Evolutionary conservation across 2,329 filamentous ascomycete species (phyloP).

Genomic region (Talaromyces piceae): DNA sequence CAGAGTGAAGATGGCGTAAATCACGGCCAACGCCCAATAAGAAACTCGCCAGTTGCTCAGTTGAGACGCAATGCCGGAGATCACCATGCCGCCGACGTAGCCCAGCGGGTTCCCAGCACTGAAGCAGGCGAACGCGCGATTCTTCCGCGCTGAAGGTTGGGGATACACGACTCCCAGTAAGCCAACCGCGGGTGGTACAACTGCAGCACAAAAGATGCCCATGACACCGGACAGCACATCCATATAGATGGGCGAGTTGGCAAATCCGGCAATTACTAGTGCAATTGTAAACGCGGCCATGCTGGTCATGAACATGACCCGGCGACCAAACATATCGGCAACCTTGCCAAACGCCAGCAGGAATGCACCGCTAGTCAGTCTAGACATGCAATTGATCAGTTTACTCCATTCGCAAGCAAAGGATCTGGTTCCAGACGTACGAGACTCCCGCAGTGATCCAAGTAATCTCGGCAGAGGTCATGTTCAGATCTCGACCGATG

Average conservation of each 20-base stretch:
- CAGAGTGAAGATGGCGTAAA: slow-evolving; percentile 54
- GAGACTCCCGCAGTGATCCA: slow-evolving; percentile 60
- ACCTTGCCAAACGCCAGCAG: slow-evolving; percentile 60
- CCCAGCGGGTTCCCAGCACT: slow-evolving; percentile 51
- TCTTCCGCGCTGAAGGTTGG: slow-evolving; percentile 56
- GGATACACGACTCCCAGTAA: slow-evolving; percentile 58
- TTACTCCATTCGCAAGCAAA: neutral
- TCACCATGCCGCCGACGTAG: slow-evolving; percentile 51
- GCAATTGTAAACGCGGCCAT: slow-evolving; percentile 54
- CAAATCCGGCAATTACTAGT: slow-evolving; percentile 53
- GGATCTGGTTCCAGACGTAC: slow-evolving; percentile 24
- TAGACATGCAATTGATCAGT: slow-evolving; percentile 16
- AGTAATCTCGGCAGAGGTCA: slow-evolving; percentile 59
- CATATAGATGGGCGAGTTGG: slow-evolving; percentile 50
- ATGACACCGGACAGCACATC: slow-evolving; percentile 58
- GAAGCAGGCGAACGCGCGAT: slow-evolving; percentile 58
- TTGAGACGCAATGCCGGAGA: slow-evolving; percentile 55
- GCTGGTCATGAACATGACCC: slow-evolving; percentile 52
- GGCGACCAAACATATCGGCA: slow-evolving; percentile 60
- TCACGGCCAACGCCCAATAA: slow-evolving; percentile 56
- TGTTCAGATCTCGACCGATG: slow-evolving; percentile 52
- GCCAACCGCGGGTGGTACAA: slow-evolving; percentile 57
- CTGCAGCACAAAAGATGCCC: slow-evolving; percentile 57
- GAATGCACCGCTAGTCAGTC: slow-evolving; percentile 56
- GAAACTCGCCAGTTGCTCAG: slow-evolving; percentile 57